Conservation (phyloP, 768 basidiomycete species). For the Pleurotus cornucopiae region DNA sequence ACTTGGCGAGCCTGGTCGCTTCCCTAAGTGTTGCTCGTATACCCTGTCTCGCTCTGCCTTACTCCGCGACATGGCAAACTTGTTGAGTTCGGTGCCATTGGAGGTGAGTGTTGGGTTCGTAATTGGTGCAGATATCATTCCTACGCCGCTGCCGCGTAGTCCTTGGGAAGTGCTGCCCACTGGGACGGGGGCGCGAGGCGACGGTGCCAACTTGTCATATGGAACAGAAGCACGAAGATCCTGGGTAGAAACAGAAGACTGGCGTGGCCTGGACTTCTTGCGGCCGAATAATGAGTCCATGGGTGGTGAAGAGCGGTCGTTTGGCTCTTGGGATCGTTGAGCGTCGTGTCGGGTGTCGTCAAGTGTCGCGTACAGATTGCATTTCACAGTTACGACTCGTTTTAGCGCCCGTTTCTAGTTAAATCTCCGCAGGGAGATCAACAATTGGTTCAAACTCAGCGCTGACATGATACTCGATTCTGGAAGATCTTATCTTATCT, state of each 20-base stretch:
- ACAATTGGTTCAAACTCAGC: no score
- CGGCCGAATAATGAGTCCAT: constrained; percentile 72
- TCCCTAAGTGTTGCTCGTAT: constrained; percentile 34
- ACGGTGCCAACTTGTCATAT: constrained; percentile 62
- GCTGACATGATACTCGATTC: no score
- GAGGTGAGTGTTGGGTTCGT: constrained; percentile 77
- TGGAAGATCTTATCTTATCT: no score
- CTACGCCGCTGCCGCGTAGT: constrained; percentile 31
- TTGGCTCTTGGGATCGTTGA: background rate
- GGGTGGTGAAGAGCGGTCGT: background rate
- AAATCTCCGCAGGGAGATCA: no score
- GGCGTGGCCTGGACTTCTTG: constrained; percentile 57
- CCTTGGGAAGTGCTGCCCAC: constrained; percentile 54
- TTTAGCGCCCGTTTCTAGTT: no score
- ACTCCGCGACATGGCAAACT: constrained; percentile 45
- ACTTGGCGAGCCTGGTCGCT: constrained; percentile 47
- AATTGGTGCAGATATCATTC: constrained; percentile 71
- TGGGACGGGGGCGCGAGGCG: constrained; percentile 55
- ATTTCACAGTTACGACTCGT: no score
- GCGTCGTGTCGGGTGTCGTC: background rate
- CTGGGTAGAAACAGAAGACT: constrained; percentile 55
- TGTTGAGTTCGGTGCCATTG: constrained; percentile 69
- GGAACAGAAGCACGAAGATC: constrained; percentile 71
- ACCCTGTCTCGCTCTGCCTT: constrained; percentile 52
- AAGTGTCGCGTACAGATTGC: background rate